Conservation (phyloP, 805 yeast species). For the Candida jianshihensis region DNA sequence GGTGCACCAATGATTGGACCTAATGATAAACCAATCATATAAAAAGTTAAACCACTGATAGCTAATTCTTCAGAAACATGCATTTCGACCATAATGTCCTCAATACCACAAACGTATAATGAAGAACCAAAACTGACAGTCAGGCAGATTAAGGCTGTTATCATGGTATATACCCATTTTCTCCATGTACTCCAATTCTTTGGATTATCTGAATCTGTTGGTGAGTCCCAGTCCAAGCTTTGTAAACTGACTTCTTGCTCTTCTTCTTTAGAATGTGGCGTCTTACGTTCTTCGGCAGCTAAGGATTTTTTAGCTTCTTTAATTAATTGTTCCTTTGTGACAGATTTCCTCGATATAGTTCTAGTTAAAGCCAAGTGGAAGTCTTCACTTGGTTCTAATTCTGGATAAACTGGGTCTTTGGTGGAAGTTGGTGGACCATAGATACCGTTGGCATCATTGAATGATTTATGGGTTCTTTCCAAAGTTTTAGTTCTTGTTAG, state of each 20-base stretch:
- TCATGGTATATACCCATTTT: constrained; percentile 61
- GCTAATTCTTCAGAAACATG: constrained; percentile 54
- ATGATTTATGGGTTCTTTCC: constrained; percentile 12
- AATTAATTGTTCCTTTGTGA: constrained; percentile 6
- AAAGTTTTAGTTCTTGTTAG: constrained; percentile 6
- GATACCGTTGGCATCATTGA: constrained; percentile 8
- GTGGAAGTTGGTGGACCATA: constrained; percentile 17
- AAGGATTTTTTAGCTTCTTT: constrained; percentile 3
- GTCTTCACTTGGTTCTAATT: constrained; percentile 11
- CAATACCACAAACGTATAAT: constrained; percentile 57
- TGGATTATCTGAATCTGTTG: constrained; percentile 58
- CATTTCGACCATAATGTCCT: constrained; percentile 42
- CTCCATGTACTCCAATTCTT: constrained; percentile 59
- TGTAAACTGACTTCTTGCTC: constrained; percentile 31
- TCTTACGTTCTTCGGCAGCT: not conserved
- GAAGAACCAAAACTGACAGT: constrained; percentile 75
- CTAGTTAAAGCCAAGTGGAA: constrained; percentile 18
- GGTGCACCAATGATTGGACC: constrained; percentile 74
- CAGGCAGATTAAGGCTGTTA: constrained; percentile 57
- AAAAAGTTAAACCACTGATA: constrained; percentile 62
- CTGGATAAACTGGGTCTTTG: constrained; percentile 3
- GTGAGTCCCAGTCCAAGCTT: constrained; percentile 52
- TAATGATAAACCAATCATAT: constrained; percentile 61
- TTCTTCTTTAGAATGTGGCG: constrained; percentile 8
- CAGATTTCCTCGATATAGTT: constrained; percentile 20